A percentile compares a stretch with the other conserved stretches of the same genome.
These are phyloP conservation scores for Neurospora hispaniola DNA, from an alignment of 495 filamentous ascomycete genomes.

Conservation along the genomic window DNA sequence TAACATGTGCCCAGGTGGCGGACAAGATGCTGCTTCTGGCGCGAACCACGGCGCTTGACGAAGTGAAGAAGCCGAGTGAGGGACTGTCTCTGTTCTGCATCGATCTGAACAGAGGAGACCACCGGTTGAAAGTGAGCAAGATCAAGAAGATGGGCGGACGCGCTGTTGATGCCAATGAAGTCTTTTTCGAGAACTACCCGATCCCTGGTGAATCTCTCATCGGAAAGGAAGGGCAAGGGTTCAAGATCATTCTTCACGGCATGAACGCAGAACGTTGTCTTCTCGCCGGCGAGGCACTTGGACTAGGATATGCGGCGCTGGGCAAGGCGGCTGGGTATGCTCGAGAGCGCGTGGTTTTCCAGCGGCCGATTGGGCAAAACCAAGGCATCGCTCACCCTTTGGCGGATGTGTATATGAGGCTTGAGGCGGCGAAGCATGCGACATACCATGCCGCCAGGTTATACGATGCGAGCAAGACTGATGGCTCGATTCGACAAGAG, in stretches of 20 bases:
- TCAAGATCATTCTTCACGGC: conserved; percentile 67
- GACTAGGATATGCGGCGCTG: conserved; percentile 65
- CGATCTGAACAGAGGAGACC: conserved; percentile 47
- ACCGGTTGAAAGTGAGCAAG: conserved; percentile 51
- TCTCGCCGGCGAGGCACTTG: conserved; percentile 66
- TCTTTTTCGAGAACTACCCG: conserved; percentile 68
- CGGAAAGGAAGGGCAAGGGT: conserved; percentile 60
- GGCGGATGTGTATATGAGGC: conserved; percentile 62
- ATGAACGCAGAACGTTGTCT: conserved; percentile 79
- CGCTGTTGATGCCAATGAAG: conserved; percentile 72
- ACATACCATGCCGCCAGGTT: conserved; percentile 69
- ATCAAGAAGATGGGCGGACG: conserved; percentile 78
- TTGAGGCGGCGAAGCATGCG: conserved; percentile 68
- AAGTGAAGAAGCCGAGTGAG: conserved; percentile 54
- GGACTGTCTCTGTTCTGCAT: conserved; percentile 71
- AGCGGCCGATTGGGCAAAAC: conserved; percentile 60
- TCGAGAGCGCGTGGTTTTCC: conserved; percentile 57
- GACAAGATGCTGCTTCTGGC: conserved; percentile 69
- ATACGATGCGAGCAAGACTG: conserved; percentile 51
- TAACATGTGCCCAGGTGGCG: conserved; percentile 68
- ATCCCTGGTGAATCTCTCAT: conserved; percentile 52
- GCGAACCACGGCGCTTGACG: conserved; percentile 56
- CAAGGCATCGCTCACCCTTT: conserved; percentile 68
- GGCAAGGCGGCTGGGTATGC: conserved; percentile 56
- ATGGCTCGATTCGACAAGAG: conserved; percentile 45